Conservation (phyloP, 1,284 basidiomycete species). For the Meira nashicola region DNA sequence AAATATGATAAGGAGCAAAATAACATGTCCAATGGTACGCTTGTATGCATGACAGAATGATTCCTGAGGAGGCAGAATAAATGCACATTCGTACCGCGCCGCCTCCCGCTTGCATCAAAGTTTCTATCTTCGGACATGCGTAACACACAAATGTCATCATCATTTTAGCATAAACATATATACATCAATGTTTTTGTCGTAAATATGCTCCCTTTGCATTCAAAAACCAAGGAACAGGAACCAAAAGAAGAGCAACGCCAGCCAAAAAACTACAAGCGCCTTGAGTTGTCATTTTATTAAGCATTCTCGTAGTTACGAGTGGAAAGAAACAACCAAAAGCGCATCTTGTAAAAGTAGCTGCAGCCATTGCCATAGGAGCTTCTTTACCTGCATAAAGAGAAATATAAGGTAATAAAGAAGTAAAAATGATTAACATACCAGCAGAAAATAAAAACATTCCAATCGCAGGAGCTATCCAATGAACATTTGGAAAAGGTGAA, state of each 20-base stretch:
- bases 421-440: conserved; percentile 24
- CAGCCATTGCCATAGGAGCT: conserved; percentile 18
- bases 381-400: conserved; percentile 20
- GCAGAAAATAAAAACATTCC: conserved; percentile 17
- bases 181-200: conserved; percentile 6
- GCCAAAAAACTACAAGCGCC: conserved; percentile 23
- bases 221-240: conserved; percentile 13
- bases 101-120: no score
- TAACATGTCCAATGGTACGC: no score
- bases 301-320: conserved; percentile 22
- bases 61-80: no score
- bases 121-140: no score
- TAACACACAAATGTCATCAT: no score
- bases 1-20: no score
- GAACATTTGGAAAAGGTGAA: conserved; percentile 17
- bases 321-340: conserved; percentile 23
- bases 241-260: conserved; percentile 19
- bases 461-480: conserved; percentile 22
- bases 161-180: no score
- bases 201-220: conserved; percentile 14
- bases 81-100: no score
- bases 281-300: conserved; percentile 22
- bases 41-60: no score
- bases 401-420: conserved; percentile 23
- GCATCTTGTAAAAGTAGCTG: conserved; percentile 18